These are phyloP conservation scores for Marchantia polymorpha DNA, from an alignment of 225 moss, liverwort and hornwort species.

Conservation along the genomic window DNA sequence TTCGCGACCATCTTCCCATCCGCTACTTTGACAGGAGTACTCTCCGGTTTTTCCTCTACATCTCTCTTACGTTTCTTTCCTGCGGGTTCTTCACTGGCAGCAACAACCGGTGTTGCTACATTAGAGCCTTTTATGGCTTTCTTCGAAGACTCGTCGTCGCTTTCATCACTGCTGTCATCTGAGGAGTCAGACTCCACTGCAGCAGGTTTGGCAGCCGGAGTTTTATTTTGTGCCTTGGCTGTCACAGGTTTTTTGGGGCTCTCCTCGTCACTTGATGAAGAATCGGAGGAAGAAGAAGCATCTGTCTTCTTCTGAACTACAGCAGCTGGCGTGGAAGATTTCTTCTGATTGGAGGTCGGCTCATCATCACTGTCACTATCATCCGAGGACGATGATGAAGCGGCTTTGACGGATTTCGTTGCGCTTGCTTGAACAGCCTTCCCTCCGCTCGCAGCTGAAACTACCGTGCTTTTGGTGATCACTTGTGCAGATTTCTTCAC, in stretches of 20 bases:
- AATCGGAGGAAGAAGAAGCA: constrained; percentile 21
- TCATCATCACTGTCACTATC: constrained; percentile 12
- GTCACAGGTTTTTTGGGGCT: not conserved
- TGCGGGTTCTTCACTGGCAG: constrained; percentile 3
- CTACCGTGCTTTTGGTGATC: not conserved
- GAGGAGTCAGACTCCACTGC: not conserved
- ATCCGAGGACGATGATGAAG: constrained; percentile 15
- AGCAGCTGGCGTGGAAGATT: not conserved
- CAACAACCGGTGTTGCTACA: not conserved
- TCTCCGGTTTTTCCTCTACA: constrained; percentile 32
- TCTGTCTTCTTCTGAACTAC: not conserved
- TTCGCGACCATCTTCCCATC: constrained; percentile 39
- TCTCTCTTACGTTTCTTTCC: constrained; percentile 62
- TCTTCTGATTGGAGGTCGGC: not conserved
- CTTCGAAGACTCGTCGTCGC: constrained; percentile 4
- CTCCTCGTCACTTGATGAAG: constrained; percentile 30
- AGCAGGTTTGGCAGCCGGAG: not conserved
- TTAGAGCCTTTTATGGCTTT: not conserved
- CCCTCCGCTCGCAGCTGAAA: not conserved
- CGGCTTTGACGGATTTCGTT: not conserved
- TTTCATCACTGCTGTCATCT: constrained; percentile 16
- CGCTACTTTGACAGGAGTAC: constrained; percentile 37
- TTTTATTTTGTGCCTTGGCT: not conserved
- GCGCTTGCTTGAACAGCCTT: not conserved
- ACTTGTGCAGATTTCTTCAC: not conserved